These are phyloP conservation scores for Cercophora newfieldiana DNA, from an alignment of 495 filamentous ascomycete genomes.

Conservation along the genomic window DNA sequence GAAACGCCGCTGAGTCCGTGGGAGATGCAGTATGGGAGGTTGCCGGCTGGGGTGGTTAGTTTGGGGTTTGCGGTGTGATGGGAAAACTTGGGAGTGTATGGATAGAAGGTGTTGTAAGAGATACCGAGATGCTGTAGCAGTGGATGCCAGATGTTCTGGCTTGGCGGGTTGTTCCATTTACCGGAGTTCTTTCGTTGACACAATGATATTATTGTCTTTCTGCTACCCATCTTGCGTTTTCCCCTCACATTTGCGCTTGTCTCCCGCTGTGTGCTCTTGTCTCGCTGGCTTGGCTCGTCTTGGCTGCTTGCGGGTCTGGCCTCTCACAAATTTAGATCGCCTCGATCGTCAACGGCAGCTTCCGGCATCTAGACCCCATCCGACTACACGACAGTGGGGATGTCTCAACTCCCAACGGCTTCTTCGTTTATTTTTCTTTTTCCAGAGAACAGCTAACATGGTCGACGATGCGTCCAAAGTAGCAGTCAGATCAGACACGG, in stretches of 20 bases:
- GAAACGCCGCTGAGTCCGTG: not conserved
- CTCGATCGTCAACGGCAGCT: not conserved
- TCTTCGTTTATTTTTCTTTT: not conserved
- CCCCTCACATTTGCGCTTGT: no score
- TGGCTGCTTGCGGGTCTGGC: not conserved
- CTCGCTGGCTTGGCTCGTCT: not conserved
- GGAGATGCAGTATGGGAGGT: constrained; percentile 9
- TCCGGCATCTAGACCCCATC: not conserved
- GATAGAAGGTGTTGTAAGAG: no score
- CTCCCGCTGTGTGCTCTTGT: not conserved
- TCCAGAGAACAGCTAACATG: no score
- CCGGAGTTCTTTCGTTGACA: no score
- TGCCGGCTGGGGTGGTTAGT: not conserved
- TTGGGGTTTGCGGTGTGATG: constrained; percentile 15
- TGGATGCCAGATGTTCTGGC: not conserved
- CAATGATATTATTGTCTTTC: not conserved
- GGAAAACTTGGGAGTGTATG: no score
- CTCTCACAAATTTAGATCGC: not conserved
- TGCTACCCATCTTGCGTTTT: no score
- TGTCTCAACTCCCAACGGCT: not conserved
- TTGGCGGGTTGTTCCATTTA: not conserved
- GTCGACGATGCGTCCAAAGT: not conserved
- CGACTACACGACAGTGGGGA: not conserved
- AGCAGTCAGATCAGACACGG: not conserved
- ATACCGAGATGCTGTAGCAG: no score